Conservation (phyloP, 345 rosid genomes). For the Eucalyptus sideroxylon region DNA sequence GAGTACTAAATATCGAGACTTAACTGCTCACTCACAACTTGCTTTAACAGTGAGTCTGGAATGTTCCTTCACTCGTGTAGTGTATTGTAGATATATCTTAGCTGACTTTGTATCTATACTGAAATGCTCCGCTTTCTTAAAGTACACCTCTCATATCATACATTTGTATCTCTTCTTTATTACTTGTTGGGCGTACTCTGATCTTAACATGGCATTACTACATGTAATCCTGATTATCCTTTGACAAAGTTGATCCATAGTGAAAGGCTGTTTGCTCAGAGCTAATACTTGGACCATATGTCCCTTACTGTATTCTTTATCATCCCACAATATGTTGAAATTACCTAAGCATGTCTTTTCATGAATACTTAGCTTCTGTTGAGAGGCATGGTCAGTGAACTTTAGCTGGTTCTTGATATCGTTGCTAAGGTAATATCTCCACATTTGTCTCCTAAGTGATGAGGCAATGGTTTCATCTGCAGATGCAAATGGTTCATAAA, state of each 20-base stretch:
- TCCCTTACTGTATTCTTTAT: not conserved
- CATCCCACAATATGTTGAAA: not conserved
- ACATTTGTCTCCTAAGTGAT: not conserved
- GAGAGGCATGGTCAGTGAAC: not conserved
- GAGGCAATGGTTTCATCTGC: not conserved
- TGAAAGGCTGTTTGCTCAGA: not conserved
- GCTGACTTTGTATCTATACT: too few relatives aligned
- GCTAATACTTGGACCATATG: not conserved
- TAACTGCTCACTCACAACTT: too few relatives aligned
- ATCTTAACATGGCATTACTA: not conserved
- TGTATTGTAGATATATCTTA: too few relatives aligned
- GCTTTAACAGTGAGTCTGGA: too few relatives aligned
- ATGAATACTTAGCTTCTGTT: not conserved
- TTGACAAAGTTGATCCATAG: not conserved
- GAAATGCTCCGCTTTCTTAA: not conserved
- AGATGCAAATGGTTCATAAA: not conserved
- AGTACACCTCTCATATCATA: too few relatives aligned
- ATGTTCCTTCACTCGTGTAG: too few relatives aligned
- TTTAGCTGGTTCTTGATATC: not conserved
- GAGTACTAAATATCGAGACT: not conserved
- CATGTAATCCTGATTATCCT: too few relatives aligned
- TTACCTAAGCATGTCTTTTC: not conserved
- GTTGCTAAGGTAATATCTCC: not conserved
- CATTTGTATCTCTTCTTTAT: too few relatives aligned
- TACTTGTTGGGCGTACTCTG: too few relatives aligned